A percentile compares a stretch with the other conserved stretches of the same genome.
Evolutionary conservation across 2,329 filamentous ascomycete genomes (phyloP).

Genomic region (Talaromyces piceae): DNA sequence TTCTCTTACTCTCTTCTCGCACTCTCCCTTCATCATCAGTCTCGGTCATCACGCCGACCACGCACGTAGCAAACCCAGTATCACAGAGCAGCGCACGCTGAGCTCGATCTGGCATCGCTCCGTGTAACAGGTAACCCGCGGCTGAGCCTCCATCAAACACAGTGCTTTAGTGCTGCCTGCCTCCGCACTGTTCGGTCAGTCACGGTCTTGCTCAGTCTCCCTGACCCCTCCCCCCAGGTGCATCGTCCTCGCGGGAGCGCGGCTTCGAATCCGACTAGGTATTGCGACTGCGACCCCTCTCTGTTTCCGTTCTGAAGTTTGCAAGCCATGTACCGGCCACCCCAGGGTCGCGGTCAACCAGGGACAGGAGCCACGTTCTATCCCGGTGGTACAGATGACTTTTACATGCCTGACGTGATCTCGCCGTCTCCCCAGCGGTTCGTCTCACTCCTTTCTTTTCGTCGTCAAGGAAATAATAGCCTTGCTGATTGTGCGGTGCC

Average conservation of each 20-base stretch:
- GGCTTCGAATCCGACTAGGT: no score
- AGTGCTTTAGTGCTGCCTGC: not conserved
- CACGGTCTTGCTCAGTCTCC: not conserved
- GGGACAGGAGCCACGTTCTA: slow-evolving; percentile 59
- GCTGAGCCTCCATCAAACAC: not conserved
- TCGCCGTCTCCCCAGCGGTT: slow-evolving; percentile 65
- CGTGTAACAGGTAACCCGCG: not conserved
- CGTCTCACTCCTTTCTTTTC: slow-evolving; percentile 15
- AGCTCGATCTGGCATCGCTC: not conserved
- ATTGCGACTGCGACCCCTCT: not conserved
- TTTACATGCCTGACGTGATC: slow-evolving; percentile 61
- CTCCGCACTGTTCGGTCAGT: not conserved
- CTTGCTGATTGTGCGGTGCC: slow-evolving; percentile 9
- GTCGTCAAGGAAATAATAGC: no score
- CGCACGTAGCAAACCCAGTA: not conserved
- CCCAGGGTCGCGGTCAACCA: slow-evolving; percentile 28
- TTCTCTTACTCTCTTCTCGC: no score
- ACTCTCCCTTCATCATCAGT: not conserved
- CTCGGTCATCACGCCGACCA: not conserved
- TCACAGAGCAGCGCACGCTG: not conserved
- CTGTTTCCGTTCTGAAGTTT: not conserved
- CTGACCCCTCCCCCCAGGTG: not conserved
- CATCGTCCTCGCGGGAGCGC: not conserved
- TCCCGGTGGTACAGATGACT: slow-evolving; percentile 61
- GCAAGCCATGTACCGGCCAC: slow-evolving; percentile 10